phyloP scores from a whole-genome alignment of 768 basidiomycete species.

The Psilocybe azurescens region DNA sequence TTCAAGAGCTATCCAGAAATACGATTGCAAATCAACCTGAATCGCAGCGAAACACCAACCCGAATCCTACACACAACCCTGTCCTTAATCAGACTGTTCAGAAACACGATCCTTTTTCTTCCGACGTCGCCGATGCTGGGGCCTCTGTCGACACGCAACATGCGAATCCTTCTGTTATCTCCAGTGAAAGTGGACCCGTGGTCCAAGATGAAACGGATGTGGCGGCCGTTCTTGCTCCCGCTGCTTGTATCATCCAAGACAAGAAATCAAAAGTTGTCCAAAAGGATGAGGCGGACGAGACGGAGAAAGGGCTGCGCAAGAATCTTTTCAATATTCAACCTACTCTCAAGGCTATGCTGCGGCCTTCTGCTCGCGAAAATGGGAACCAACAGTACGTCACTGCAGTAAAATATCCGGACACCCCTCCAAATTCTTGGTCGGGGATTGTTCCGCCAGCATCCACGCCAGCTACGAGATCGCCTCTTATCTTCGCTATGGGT shows the following conservation, averaged over 20 bases:
- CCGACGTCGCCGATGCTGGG: neutral
- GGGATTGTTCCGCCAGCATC: conserved; percentile 17
- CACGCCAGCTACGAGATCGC: conserved; percentile 16
- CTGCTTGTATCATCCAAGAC: conserved; percentile 12
- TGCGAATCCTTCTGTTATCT: neutral
- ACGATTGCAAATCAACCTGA: neutral
- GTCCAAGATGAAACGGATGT: neutral
- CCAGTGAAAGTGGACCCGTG: neutral
- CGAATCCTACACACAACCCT: neutral
- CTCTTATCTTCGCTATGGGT: conserved; percentile 11
- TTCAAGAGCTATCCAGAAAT: neutral
- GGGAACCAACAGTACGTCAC: neutral
- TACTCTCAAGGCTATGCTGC: neutral
- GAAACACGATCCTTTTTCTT: neutral
- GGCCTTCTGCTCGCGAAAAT: neutral
- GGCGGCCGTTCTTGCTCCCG: conserved; percentile 9
- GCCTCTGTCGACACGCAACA: neutral
- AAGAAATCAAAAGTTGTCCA: neutral
- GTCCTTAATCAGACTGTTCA: neutral
- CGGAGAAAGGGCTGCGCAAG: conserved; percentile 1
- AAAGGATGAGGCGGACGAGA: conserved; percentile 1
- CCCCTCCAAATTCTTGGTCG: conserved; percentile 9
- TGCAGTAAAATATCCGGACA: conserved; percentile 7
- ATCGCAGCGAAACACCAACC: neutral
- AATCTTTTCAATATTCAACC: neutral